phyloP scores from a whole-genome alignment of 768 basidiomycete species.

The Amanita rubescens region DNA sequence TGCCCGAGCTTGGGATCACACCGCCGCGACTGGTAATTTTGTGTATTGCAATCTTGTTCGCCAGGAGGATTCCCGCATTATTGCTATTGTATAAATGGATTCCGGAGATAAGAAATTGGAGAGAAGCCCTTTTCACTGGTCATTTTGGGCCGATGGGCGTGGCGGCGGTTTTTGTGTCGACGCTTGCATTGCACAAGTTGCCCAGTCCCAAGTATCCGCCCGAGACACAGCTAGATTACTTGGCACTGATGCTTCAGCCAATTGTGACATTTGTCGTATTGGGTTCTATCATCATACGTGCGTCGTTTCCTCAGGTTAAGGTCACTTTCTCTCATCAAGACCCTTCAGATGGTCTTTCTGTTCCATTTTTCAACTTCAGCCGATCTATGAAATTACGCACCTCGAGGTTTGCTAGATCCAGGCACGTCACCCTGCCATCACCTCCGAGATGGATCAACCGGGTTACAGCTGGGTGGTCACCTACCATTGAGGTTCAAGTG shows the following conservation, averaged over 20 bases:
- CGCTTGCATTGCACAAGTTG: constrained; percentile 57
- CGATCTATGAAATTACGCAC: constrained; percentile 19
- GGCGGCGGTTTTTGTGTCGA: constrained; percentile 82
- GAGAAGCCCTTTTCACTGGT: constrained; percentile 84
- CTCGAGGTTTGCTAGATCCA: neutral
- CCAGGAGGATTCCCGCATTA: constrained; percentile 79
- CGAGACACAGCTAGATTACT: constrained; percentile 56
- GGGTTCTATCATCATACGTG: constrained; percentile 80
- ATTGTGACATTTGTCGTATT: constrained; percentile 87
- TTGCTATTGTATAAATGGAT: constrained; percentile 74
- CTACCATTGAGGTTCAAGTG: too few relatives aligned
- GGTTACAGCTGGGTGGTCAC: neutral
- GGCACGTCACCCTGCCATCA: neutral
- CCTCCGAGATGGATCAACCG: constrained; percentile 4
- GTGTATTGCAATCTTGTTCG: constrained; percentile 55
- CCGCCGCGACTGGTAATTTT: constrained; percentile 70
- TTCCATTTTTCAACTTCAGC: constrained; percentile 57
- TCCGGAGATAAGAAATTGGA: constrained; percentile 80
- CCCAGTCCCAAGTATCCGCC: constrained; percentile 55
- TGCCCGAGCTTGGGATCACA: constrained; percentile 48
- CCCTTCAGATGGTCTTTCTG: constrained; percentile 54
- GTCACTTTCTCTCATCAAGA: neutral
- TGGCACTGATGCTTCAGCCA: constrained; percentile 70
- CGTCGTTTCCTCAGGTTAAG: neutral
- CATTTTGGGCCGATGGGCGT: constrained; percentile 97